Conservation (phyloP, 441 rosid genomes). For the Jatropha podagrica region DNA sequence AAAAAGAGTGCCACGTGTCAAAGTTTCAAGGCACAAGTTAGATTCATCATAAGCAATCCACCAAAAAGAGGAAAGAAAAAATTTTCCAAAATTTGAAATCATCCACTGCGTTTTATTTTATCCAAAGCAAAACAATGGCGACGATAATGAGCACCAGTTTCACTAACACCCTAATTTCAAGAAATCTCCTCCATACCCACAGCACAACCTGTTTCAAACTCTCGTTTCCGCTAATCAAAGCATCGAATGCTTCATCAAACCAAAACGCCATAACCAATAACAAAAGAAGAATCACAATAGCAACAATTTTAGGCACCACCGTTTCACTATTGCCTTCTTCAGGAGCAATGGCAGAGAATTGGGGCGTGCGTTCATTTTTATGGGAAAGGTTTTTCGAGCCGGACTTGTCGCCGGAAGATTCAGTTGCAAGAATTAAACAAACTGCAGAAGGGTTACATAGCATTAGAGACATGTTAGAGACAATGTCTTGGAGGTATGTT, state of each 20-base stretch:
- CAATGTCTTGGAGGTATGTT: conserved; percentile 93
- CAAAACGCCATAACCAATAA: not conserved
- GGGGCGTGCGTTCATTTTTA: conserved; percentile 83
- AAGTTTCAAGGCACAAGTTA: conserved; percentile 20
- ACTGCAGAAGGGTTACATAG: conserved; percentile 83
- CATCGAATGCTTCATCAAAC: conserved; percentile 20
- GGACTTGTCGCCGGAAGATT: conserved; percentile 75
- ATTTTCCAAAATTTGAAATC: not conserved
- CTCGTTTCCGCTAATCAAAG: conserved; percentile 20
- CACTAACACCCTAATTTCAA: not conserved
- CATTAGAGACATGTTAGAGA: conserved; percentile 82
- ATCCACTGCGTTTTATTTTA: not conserved
- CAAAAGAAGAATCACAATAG: conserved; percentile 37
- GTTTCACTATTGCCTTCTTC: conserved; percentile 8
- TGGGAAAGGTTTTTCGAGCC: conserved; percentile 71
- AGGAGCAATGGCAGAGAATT: conserved; percentile 62
- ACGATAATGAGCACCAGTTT: conserved; percentile 10
- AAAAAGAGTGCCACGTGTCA: conserved; percentile 30
- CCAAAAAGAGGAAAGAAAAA: not conserved
- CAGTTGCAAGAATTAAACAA: conserved; percentile 80
- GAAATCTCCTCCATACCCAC: conserved; percentile 17
- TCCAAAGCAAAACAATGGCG: conserved; percentile 18
- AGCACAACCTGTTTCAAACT: conserved; percentile 6
- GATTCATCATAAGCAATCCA: not conserved
- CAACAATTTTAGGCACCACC: conserved; percentile 32